Evolutionary conservation across 192 early-diverging fungal genomes (phyloP), one percentile per base, ranked within the genome.

Genomic region (Coemansia aciculifera): DNA sequence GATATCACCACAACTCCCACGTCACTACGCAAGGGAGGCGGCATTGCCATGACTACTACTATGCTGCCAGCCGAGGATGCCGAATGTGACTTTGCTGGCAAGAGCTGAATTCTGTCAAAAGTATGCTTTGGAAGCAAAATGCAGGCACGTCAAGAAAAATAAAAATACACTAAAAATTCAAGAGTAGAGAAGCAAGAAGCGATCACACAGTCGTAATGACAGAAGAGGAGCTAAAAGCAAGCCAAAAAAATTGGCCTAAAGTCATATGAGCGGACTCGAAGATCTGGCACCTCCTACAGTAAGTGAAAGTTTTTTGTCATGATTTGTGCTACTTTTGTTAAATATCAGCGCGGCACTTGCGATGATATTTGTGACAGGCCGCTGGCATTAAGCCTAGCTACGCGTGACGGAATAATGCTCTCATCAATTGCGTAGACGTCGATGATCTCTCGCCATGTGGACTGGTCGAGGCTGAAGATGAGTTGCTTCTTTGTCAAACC

Each of bases 401-500:
- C 23, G 12, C 80, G 71, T 29, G 48, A 31, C 19, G 92, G 91
- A 63, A 95, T 93, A 43, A 84, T 78, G 11, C 86, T 73, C 31
- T 78, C 54, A 15, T 52, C 59, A 43, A 95, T 91, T 40, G 77
- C 72, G 66, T 89, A 94, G 3, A 83, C 84, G 15, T 90, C 80
- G 24, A 91, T 87, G 6, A 92, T 78, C 32, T 89, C 82, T 66
- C 86, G 80, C 91, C 93, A 95, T 2, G 80, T 86, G 1, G 74
- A 40, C 65, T 87, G 84, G 66, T 90, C 89, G 24, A 93, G 77
- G 40, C 88, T 84, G 75, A 95, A 88, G 8, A 95, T 88, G 65
- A 91, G 82, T 69, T 95, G 93, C 73, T 90, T 89, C 69, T 93
- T 92, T 12, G 81, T 70, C 13, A 91, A 63, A n/a, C 90, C 87